Conservation (phyloP, 805 yeast species). For the Cyberlindnera samutprakarnensis region DNA sequence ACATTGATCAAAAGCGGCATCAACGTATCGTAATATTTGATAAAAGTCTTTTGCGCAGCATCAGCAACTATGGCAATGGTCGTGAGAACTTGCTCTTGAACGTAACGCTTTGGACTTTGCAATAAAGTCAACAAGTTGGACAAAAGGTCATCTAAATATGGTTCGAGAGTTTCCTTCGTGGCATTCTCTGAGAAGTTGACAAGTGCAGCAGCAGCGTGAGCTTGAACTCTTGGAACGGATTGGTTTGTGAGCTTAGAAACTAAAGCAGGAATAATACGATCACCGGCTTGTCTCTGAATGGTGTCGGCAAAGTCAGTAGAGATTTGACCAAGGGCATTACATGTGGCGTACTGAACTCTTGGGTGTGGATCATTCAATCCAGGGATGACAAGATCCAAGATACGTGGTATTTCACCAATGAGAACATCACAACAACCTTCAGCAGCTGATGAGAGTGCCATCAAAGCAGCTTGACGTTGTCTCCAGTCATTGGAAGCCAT, state of each 20-base stretch:
- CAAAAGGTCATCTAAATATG: slow-evolving; percentile 80
- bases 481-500: slow-evolving; percentile 74
- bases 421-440: slow-evolving; percentile 94
- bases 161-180: slow-evolving; percentile 77
- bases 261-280: slow-evolving; percentile 77
- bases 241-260: slow-evolving; percentile 68
- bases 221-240: slow-evolving; percentile 87
- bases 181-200: slow-evolving; percentile 95
- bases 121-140: slow-evolving; percentile 66
- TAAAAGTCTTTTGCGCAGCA: slow-evolving; percentile 83
- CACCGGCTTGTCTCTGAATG: slow-evolving; percentile 76
- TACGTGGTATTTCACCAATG: slow-evolving; percentile 70
- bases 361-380: slow-evolving; percentile 81
- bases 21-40: slow-evolving; percentile 87
- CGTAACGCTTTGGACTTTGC: slow-evolving; percentile 83
- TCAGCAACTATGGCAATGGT: slow-evolving; percentile 97
- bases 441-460: slow-evolving; percentile 95
- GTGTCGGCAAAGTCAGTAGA: slow-evolving; percentile 92
- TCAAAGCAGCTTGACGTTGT: slow-evolving; percentile 91
- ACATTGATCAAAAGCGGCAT: slow-evolving; percentile 86
- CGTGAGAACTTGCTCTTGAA: slow-evolving; percentile 94
- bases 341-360: slow-evolving; percentile 94
- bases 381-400: slow-evolving; percentile 81
- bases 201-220: slow-evolving; percentile 97
- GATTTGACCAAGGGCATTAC: slow-evolving; percentile 95